A percentile compares a stretch with the other conserved stretches of the same genome.
Evolutionary conservation across 148 eudicot species (phyloP).

Genomic region (Persicaria maculosa): DNA sequence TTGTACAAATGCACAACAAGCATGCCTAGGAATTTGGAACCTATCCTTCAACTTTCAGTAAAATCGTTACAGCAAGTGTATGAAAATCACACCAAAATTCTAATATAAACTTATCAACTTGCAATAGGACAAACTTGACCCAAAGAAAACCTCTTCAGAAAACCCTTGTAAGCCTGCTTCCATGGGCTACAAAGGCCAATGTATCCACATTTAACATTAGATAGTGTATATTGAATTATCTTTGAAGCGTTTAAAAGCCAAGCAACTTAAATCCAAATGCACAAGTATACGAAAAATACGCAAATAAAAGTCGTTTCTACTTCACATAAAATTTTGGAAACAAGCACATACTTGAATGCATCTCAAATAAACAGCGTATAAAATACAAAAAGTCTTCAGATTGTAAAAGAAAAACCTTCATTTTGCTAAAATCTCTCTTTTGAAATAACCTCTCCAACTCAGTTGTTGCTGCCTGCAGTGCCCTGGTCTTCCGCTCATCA

Average conservation of each 20-base stretch:
- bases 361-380: background rate
- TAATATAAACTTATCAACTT: background rate
- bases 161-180: background rate
- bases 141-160: background rate
- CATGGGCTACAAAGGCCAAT: background rate
- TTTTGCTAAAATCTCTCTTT: slow-evolving; percentile 70
- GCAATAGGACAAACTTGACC: background rate
- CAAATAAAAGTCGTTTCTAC: background rate
- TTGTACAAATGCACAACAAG: background rate
- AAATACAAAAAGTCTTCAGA: background rate
- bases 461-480: slow-evolving; percentile 83
- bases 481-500: slow-evolving; percentile 60
- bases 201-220: background rate
- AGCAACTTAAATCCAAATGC: background rate
- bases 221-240: background rate
- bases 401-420: slow-evolving; percentile 51
- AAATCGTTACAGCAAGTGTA: background rate
- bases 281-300: background rate
- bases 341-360: slow-evolving; percentile 2
- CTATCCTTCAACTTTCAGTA: background rate
- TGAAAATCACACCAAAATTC: background rate
- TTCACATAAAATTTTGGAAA: background rate
- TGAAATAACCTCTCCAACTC: slow-evolving; percentile 90
- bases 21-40: background rate
- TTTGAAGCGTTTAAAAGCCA: background rate